phyloP scores from a whole-genome alignment of 2,329 filamentous ascomycete genomes.

The Lecanicillium sp. region DNA sequence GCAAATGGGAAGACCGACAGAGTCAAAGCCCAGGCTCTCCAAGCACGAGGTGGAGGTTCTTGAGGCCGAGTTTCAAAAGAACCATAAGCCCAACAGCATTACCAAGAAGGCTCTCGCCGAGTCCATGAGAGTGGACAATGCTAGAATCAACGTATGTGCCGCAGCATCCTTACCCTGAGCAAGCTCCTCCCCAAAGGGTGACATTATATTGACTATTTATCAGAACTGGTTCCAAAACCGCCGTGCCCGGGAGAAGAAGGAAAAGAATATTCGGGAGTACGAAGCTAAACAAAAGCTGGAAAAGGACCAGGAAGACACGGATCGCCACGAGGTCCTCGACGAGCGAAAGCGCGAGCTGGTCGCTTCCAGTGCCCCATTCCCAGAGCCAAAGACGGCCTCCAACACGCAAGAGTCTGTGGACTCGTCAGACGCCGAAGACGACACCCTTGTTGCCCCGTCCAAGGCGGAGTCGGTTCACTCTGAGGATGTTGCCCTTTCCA shows the following conservation, averaged over 20 bases:
- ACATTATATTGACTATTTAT: conserved; percentile 21
- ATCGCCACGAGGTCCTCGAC: conserved; percentile 18
- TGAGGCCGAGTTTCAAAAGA: conserved; percentile 55
- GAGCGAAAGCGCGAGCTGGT: conserved; percentile 27
- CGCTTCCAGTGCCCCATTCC: conserved; percentile 33
- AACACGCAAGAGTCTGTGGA: conserved; percentile 8
- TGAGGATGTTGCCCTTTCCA: conserved; percentile 5
- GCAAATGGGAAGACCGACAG: conserved; percentile 31
- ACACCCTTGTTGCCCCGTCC: neutral
- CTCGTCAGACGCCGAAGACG: conserved; percentile 1
- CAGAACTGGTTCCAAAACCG: conserved; percentile 66
- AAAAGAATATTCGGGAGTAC: conserved; percentile 42
- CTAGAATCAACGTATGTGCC: conserved; percentile 51
- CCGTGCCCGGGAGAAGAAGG: conserved; percentile 57
- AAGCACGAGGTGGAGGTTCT: conserved; percentile 53
- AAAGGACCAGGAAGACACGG: conserved; percentile 21
- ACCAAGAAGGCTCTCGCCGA: conserved; percentile 55
- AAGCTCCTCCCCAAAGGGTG: neutral
- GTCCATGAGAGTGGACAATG: conserved; percentile 53
- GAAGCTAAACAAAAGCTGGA: conserved; percentile 29
- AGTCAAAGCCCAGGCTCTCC: conserved; percentile 46
- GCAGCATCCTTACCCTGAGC: neutral
- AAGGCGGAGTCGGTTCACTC: neutral
- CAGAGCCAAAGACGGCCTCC: conserved; percentile 16
- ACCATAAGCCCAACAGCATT: conserved; percentile 56